Base-by-base conservation (phyloP, 441 rosid species). In the Corymbia calophylla region DNA sequence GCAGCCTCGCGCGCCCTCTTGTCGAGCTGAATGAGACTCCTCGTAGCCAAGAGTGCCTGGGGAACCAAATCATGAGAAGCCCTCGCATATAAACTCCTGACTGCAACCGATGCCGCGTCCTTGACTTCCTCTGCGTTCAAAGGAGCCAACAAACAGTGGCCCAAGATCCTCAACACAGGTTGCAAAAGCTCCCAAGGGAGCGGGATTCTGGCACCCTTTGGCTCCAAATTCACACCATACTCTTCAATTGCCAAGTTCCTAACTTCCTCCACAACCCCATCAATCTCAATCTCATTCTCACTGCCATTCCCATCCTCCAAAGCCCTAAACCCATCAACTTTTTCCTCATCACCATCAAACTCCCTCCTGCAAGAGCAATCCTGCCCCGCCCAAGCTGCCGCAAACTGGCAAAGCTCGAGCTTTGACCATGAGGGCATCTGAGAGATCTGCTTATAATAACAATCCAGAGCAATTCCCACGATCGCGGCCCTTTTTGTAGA, bases 111-210 rank as follows among this genome's bases (percentile, higher is more conserved):
- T 62, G 99, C 99, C 1, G 93, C 92, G 60, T 95, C 98, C 90
- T 95, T 96, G 2, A 96, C 98, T 88, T 97, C 98, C 89, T 93
- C 96, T 0, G 93, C 88, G 92, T 94, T 97, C 93, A 94, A 92
- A 27, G 99, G 97, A 70, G 98, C 97, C 44, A 97, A 92, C 91
- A 97, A 91, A 89, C 99, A 97, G 80, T 97, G 99, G 32, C 99
- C 99, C 48, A 96, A 80, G 88, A 97, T 95, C 88, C 98, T 91
- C 92, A 97, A 87, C 11, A 93, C 89, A 2, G 99, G 98, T 92
- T 97, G 98, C 91, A 96, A 91, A 85, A 97, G 91, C 93, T 97
- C 99, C 99, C 98, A 97, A 21, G 99, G 98, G 70, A 97, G 92
- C 8, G 99, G 97, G 92, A 97, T 97, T 90, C 98, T 93, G 88